These are phyloP conservation scores for Xylariaceae sp. DNA, from an alignment of 2,329 filamentous ascomycete species.

Conservation along the genomic window DNA sequence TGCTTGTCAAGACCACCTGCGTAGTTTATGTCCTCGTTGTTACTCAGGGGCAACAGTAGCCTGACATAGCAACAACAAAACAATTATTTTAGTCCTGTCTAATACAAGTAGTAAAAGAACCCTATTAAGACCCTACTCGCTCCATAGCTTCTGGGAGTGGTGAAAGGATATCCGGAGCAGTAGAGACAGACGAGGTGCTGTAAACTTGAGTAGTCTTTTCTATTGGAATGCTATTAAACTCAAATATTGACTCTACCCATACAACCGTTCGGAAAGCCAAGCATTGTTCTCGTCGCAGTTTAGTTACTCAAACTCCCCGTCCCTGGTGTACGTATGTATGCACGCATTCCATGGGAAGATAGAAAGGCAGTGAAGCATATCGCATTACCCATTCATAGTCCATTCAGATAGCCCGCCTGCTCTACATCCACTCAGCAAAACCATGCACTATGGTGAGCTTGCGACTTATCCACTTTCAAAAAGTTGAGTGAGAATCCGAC, in stretches of 20 bases:
- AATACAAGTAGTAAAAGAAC: too few relatives aligned
- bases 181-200: too few relatives aligned
- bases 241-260: slow-evolving; percentile 20
- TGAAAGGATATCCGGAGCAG: not conserved
- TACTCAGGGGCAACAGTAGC: too few relatives aligned
- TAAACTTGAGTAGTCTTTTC: slow-evolving; percentile 4
- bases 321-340: slow-evolving; percentile 13
- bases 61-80: too few relatives aligned
- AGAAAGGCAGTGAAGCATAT: slow-evolving; percentile 6
- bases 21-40: too few relatives aligned
- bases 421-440: slow-evolving; percentile 2
- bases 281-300: slow-evolving; percentile 9
- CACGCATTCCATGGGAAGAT: slow-evolving; percentile 10
- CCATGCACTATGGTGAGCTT: not conserved
- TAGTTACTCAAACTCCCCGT: slow-evolving; percentile 24
- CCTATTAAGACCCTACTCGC: too few relatives aligned
- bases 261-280: slow-evolving; percentile 6
- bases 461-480: slow-evolving; percentile 7
- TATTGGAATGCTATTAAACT: slow-evolving; percentile 18
- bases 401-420: slow-evolving; percentile 5
- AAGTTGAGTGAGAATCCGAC: not conserved
- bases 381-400: slow-evolving; percentile 16
- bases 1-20: too few relatives aligned
- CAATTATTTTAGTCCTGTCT: too few relatives aligned
- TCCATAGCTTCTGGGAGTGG: too few relatives aligned